A percentile compares a stretch with the other conserved stretches of the same genome.
phyloP scores from a whole-genome alignment of 176 grass and related monocot genomes.

The Areca catechu region DNA sequence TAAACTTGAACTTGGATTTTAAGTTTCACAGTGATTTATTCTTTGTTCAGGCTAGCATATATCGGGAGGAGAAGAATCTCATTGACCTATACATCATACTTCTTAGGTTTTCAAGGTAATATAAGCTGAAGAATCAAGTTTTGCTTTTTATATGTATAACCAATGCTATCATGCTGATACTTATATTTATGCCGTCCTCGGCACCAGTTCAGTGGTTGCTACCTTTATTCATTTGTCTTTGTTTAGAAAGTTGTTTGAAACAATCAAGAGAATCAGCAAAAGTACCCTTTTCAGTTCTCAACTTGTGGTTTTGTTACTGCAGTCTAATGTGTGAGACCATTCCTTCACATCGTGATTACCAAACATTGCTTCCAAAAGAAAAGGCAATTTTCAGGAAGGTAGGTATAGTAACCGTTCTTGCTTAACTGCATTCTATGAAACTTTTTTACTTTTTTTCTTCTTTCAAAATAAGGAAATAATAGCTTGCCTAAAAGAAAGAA shows the following conservation, averaged over 20 bases:
- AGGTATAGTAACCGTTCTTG: constrained; percentile 7
- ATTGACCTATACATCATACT: constrained; percentile 95
- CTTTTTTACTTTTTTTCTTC: constrained; percentile 9
- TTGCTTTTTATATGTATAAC: neutral
- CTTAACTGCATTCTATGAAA: neutral
- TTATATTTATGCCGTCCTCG: too few species aligned
- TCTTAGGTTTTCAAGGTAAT: constrained; percentile 77
- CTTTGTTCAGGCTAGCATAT: constrained; percentile 72
- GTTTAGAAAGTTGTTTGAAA: too few species aligned
- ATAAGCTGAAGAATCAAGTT: constrained; percentile 5
- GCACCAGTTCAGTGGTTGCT: too few species aligned
- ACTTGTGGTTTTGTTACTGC: constrained; percentile 16
- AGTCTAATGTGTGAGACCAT: constrained; percentile 96
- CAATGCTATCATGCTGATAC: too few species aligned
- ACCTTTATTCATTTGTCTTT: too few species aligned
- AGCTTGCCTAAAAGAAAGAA: too few species aligned
- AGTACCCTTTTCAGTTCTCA: too few species aligned
- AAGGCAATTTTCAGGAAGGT: constrained; percentile 57
- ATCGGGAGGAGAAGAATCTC: constrained; percentile 81
- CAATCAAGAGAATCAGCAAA: too few species aligned
- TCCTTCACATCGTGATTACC: constrained; percentile 73
- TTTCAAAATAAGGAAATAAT: too few species aligned
- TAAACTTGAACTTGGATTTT: too few species aligned
- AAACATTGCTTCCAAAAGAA: constrained; percentile 42
- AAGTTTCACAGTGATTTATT: neutral